These are phyloP conservation scores for Colletotrichum tropicicola DNA, from an alignment of 2,329 filamentous ascomycete genomes.

Conservation along the genomic window DNA sequence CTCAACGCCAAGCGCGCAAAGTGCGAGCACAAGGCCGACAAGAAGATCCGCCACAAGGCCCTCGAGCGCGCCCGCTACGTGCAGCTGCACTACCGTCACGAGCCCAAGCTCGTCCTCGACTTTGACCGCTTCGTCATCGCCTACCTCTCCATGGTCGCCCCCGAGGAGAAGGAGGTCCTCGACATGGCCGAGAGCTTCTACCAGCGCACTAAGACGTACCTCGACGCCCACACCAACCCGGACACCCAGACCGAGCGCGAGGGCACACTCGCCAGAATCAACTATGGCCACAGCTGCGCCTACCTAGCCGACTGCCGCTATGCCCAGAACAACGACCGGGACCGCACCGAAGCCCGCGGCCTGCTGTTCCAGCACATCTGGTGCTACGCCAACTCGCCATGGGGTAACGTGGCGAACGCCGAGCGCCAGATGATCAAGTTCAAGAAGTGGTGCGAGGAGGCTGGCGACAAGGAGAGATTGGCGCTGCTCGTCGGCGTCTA, in stretches of 20 bases:
- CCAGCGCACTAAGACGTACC: not conserved
- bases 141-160: not conserved
- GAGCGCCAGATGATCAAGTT: slow-evolving; percentile 16
- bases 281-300: slow-evolving; percentile 5
- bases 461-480: not conserved
- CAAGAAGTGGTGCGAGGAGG: slow-evolving; percentile 13
- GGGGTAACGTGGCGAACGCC: not conserved
- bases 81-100: not conserved
- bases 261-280: not conserved
- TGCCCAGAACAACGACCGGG: not conserved
- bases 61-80: not conserved
- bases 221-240: not conserved
- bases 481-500: not conserved
- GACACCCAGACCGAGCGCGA: not conserved
- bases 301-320: slow-evolving; percentile 17
- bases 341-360: not conserved
- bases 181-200: slow-evolving; percentile 9
- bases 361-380: not conserved
- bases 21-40: not conserved
- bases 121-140: slow-evolving; percentile 3
- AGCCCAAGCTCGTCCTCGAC: slow-evolving; percentile 5
- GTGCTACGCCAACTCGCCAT: not conserved
- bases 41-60: not conserved
- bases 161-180: not conserved
- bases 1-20: slow-evolving; percentile 16